Percentiles rank a stretch among this genome's conserved stretches.
Conservation (phyloP, 73 alveolate genomes). For the Paramecium octaurelia region DNA sequence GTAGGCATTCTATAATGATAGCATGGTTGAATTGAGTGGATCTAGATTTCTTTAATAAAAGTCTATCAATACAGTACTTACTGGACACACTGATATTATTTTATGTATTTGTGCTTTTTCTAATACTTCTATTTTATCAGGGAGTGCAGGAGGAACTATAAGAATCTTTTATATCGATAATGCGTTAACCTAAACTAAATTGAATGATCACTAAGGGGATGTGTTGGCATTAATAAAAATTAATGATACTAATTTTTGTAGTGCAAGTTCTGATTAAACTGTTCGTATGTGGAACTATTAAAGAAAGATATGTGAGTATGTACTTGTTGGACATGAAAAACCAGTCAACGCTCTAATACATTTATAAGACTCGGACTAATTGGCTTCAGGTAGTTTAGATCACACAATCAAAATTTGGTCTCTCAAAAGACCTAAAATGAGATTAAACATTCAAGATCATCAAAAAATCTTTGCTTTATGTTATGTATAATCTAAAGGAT, state of each 20-base stretch:
- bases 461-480: conserved; percentile 15
- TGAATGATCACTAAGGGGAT: conserved; percentile 51
- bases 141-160: conserved; percentile 44
- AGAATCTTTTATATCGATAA: conserved; percentile 46
- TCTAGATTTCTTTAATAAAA: neutral
- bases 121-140: conserved; percentile 1
- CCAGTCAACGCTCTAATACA: neutral
- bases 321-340: conserved; percentile 46
- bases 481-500: conserved; percentile 32
- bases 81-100: conserved; percentile 41
- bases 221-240: conserved; percentile 1
- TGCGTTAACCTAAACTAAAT: conserved; percentile 1
- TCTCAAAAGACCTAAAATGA: neutral
- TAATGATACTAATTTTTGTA: neutral
- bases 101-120: conserved; percentile 39
- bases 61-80: conserved; percentile 21
- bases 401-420: conserved; percentile 30
- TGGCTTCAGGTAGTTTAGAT: conserved; percentile 54
- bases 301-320: conserved; percentile 12
- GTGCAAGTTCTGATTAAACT: conserved; percentile 58
- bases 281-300: conserved; percentile 51
- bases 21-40: neutral
- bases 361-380: neutral
- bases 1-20: neutral
- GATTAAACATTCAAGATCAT: neutral